These are phyloP conservation scores for Choanephora cucurbitarum DNA, from an alignment of 371 early-diverging fungal species.

Conservation along the genomic window DNA sequence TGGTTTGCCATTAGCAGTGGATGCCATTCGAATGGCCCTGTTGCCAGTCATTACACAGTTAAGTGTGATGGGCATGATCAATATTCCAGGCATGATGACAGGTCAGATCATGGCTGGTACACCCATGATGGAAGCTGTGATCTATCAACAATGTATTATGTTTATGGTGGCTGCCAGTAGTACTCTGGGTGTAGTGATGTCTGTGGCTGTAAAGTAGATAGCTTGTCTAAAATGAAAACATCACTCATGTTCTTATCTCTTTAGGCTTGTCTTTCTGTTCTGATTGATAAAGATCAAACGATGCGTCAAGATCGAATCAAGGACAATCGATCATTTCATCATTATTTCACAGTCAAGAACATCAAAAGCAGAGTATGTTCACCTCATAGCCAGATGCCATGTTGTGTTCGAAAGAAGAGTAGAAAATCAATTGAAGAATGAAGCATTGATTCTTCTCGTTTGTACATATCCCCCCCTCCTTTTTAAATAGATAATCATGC, in stretches of 20 bases:
- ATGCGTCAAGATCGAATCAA: conserved; percentile 60
- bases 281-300: conserved; percentile 61
- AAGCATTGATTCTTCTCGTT: too few relatives aligned
- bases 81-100: conserved; percentile 92
- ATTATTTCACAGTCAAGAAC: conserved; percentile 6
- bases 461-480: too few relatives aligned
- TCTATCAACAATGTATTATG: conserved; percentile 84
- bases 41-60: conserved; percentile 82
- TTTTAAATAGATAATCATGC: too few relatives aligned
- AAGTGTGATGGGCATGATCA: conserved; percentile 85
- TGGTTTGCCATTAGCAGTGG: conserved; percentile 71
- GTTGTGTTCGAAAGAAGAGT: conserved; percentile 2
- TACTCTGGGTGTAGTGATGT: conserved; percentile 63
- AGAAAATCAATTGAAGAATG: conserved; percentile 6
- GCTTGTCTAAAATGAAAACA: too few relatives aligned
- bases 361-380: not conserved
- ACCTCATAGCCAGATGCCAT: not conserved
- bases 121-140: conserved; percentile 74
- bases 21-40: conserved; percentile 74
- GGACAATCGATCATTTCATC: conserved; percentile 19
- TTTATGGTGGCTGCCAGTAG: conserved; percentile 81
- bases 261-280: conserved; percentile 58
- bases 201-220: conserved; percentile 60
- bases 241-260: too few relatives aligned
- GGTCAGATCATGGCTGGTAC: conserved; percentile 89